Percentiles rank a stretch among this genome's conserved stretches.
These are phyloP conservation scores for Suillus fuscotomentosus DNA, from an alignment of 768 basidiomycete genomes.

Conservation along the genomic window DNA sequence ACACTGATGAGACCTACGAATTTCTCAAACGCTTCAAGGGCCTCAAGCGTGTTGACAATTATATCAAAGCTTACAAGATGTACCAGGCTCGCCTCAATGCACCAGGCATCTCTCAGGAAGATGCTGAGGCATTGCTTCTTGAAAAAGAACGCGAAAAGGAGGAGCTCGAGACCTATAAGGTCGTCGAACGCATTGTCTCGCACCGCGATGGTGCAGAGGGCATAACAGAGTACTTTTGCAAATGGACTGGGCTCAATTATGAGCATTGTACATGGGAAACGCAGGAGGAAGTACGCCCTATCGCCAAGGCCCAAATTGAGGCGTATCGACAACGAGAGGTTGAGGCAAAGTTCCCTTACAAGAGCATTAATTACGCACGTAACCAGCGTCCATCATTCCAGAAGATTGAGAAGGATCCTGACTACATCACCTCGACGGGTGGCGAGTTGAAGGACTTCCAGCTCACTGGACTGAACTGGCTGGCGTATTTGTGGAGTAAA, in stretches of 20 bases:
- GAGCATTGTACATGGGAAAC: constrained; percentile 96
- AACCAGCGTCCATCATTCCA: constrained; percentile 74
- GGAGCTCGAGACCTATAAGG: constrained; percentile 87
- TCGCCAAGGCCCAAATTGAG: constrained; percentile 76
- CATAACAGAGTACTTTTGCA: constrained; percentile 88
- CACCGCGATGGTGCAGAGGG: constrained; percentile 63
- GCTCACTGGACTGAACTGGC: constrained; percentile 96
- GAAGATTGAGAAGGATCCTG: constrained; percentile 86
- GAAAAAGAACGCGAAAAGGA: constrained; percentile 92
- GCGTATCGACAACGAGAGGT: constrained; percentile 76
- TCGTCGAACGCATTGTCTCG: constrained; percentile 86
- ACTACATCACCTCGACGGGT: constrained; percentile 75
- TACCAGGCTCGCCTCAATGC: constrained; percentile 67
- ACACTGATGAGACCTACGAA: constrained; percentile 98
- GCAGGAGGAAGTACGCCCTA: constrained; percentile 73
- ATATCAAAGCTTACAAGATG: constrained; percentile 86
- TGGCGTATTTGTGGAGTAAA: constrained; percentile 94
- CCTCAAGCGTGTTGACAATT: constrained; percentile 97
- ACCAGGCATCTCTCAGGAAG: constrained; percentile 77
- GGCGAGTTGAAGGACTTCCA: constrained; percentile 97
- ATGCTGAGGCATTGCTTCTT: constrained; percentile 83
- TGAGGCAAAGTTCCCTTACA: constrained; percentile 81
- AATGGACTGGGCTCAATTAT: constrained; percentile 94
- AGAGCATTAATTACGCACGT: constrained; percentile 67
- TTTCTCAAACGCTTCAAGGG: constrained; percentile 95